A percentile compares a stretch with the other conserved stretches of the same genome.
Evolutionary conservation across 2,329 filamentous ascomycete genomes (phyloP).

Genomic region (Ceratocystis albifundus): DNA sequence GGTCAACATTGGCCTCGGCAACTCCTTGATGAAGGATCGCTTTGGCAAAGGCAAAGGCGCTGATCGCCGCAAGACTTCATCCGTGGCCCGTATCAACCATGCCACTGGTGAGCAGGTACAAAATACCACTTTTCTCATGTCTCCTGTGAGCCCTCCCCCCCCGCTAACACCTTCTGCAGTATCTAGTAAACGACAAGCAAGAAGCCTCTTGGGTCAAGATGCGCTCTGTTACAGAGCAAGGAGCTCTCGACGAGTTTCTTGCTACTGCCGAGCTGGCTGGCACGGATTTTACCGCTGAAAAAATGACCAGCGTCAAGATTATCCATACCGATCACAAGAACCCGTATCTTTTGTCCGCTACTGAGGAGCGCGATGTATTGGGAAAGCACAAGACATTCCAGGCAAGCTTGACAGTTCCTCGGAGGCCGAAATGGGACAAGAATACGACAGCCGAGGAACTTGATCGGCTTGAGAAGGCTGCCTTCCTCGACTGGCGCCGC

Average conservation of each 20-base stretch:
- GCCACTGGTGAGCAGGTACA: conserved; percentile 61
- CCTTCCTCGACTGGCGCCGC: conserved; percentile 76
- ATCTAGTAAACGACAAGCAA: conserved; percentile 80
- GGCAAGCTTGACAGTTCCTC: conserved; percentile 70
- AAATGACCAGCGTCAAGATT: conserved; percentile 98
- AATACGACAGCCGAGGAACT: conserved; percentile 73
- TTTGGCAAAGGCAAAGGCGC: conserved; percentile 86
- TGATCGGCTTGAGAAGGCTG: conserved; percentile 65
- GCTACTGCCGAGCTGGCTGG: conserved; percentile 93
- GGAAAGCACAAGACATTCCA: conserved; percentile 76
- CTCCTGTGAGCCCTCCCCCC: not conserved
- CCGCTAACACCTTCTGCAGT: conserved; percentile 38
- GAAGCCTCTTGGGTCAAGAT: conserved; percentile 98
- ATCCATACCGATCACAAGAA: conserved; percentile 95
- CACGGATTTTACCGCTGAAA: conserved; percentile 96
- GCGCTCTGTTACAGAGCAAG: conserved; percentile 96
- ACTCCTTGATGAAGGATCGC: conserved; percentile 96
- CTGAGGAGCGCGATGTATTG: conserved; percentile 66
- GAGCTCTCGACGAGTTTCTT: conserved; percentile 89
- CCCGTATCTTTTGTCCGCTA: conserved; percentile 75
- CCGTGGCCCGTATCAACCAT: conserved; percentile 58
- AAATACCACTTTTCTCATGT: not conserved
- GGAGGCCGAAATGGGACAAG: conserved; percentile 79
- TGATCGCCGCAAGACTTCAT: conserved; percentile 60
- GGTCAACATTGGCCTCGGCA: conserved; percentile 86